These are phyloP conservation scores for Mentha longifolia DNA, from an alignment of 257 asterid species.

Conservation along the genomic window DNA sequence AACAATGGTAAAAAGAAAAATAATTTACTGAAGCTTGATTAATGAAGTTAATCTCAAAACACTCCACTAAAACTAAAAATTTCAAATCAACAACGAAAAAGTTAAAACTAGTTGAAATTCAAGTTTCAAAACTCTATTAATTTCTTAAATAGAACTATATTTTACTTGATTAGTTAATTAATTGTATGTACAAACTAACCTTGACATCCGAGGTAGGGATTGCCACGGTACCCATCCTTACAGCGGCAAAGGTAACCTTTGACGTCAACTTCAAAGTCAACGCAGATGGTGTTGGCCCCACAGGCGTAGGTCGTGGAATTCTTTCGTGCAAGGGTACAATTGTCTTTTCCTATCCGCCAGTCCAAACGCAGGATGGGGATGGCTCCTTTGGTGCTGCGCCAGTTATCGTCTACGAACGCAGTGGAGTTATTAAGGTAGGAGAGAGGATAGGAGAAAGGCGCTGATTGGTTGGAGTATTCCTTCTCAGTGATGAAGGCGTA, in stretches of 20 bases:
- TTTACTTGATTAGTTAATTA: no score
- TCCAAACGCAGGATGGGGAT: not conserved
- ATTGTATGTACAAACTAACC: not conserved
- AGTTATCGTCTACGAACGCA: not conserved
- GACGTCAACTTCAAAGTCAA: not conserved
- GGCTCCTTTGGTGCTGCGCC: not conserved
- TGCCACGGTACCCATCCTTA: slow-evolving; percentile 21
- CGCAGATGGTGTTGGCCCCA: not conserved
- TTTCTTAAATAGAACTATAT: no score
- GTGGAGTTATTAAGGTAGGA: not conserved
- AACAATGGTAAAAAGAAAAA: no score
- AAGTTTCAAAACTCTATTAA: no score
- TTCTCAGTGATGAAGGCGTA: slow-evolving; percentile 24
- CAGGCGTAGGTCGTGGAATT: slow-evolving; percentile 12
- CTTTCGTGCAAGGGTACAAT: not conserved
- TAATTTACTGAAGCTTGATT: no score
- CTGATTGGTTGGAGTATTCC: not conserved
- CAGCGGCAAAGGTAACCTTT: slow-evolving; percentile 29
- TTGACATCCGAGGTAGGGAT: slow-evolving; percentile 31
- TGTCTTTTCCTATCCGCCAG: not conserved
- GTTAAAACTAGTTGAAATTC: no score
- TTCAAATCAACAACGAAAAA: no score
- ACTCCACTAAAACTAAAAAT: no score
- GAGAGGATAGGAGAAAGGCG: not conserved
- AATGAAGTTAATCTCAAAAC: no score